Evolutionary conservation across 176 grass and related monocot genomes (phyloP).

Genomic region (Oryza meyeriana): DNA sequence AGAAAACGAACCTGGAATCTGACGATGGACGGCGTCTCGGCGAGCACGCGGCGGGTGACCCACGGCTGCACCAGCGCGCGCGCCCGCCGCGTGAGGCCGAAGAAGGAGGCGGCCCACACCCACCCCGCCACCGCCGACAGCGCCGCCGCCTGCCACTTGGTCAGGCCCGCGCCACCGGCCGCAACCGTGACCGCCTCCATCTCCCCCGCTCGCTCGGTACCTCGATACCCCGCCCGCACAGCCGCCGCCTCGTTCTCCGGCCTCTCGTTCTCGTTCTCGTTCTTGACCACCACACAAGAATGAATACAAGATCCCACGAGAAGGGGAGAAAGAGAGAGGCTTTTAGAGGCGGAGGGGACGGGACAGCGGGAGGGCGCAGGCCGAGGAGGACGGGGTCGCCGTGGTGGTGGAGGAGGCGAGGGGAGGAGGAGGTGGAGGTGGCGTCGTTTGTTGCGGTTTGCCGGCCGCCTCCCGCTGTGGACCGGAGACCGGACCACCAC

Average conservation of each 20-base stretch:
- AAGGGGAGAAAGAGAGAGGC: background rate
- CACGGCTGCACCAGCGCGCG: slow-evolving; percentile 65
- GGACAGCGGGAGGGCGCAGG: background rate
- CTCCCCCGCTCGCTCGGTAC: background rate
- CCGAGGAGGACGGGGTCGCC: slow-evolving; percentile 29
- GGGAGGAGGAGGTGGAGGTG: background rate
- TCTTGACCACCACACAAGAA: background rate
- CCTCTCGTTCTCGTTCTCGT: background rate
- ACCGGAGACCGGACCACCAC: slow-evolving; percentile 32
- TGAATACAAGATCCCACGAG: slow-evolving; percentile 14
- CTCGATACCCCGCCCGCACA: background rate
- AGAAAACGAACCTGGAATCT: slow-evolving; percentile 63
- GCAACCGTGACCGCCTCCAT: slow-evolving; percentile 13
- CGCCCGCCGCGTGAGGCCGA: slow-evolving; percentile 68
- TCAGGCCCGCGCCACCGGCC: slow-evolving; percentile 52
- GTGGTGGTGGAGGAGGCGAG: background rate
- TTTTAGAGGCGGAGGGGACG: slow-evolving; percentile 22
- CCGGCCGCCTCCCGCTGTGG: slow-evolving; percentile 37
- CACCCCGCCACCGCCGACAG: slow-evolving; percentile 64
- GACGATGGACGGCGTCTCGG: slow-evolving; percentile 62
- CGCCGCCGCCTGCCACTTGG: slow-evolving; percentile 72
- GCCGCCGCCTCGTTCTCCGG: background rate
- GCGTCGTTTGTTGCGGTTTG: slow-evolving; percentile 18
- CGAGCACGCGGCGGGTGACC: slow-evolving; percentile 63
- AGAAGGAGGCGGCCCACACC: slow-evolving; percentile 74